Evolutionary conservation across 306 rosid species (phyloP).

Genomic region (Luffa acutangula): DNA sequence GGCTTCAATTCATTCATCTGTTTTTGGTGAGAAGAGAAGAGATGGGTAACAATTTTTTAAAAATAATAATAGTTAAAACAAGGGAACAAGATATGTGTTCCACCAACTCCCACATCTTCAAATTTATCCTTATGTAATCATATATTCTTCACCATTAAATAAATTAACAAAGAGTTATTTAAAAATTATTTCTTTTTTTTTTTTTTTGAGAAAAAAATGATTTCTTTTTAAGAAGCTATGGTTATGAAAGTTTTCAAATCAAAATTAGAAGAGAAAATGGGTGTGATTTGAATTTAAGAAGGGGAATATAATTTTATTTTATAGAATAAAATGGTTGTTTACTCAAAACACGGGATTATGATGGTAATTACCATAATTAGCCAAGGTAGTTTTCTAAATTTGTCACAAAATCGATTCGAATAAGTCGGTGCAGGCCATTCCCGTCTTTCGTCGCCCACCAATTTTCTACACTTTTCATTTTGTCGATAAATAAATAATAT

Average conservation of each 20-base stretch:
- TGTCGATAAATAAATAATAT: background rate
- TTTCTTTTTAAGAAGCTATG: background rate
- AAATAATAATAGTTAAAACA: background rate
- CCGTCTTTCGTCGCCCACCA: background rate
- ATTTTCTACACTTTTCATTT: background rate
- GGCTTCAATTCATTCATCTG: slow-evolving; percentile 1
- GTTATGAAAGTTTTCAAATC: no score
- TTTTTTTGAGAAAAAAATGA: background rate
- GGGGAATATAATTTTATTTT: background rate
- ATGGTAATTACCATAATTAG: background rate
- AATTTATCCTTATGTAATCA: background rate
- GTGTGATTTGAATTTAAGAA: background rate
- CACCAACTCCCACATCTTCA: slow-evolving; percentile 8
- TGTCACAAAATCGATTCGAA: background rate
- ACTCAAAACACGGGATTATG: background rate
- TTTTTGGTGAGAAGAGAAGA: background rate
- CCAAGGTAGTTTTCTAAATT: background rate
- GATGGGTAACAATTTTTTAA: background rate
- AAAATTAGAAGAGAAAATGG: background rate
- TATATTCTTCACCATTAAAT: background rate
- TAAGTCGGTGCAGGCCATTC: background rate
- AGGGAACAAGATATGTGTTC: background rate
- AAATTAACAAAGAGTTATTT: background rate
- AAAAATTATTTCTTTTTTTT: background rate
- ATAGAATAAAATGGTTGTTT: background rate